Evolutionary conservation across 148 eudicot genomes (phyloP), one percentile per base, ranked within the genome.

Genomic region (Talinum fruticosum): DNA sequence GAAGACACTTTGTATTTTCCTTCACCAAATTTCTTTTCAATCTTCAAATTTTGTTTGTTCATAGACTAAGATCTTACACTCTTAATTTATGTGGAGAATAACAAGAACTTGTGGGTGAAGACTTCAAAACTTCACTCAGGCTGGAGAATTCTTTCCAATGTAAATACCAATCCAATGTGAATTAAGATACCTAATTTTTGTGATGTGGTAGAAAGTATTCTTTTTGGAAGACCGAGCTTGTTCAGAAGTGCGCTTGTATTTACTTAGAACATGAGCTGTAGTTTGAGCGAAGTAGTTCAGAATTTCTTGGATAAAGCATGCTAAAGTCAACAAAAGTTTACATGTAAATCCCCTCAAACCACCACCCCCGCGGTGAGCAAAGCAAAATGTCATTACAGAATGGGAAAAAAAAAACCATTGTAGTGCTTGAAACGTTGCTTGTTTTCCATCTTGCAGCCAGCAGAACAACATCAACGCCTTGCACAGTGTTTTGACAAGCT

Each of bases 401-500:
- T 0, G 29, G 2, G 2, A 26, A 62, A 28, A 2, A 62, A 62
- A 28, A 10, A 61, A 54, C 8, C 12, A 0, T 62, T 62, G n/a
- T 29, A 1, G 19, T 49, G 51, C 18, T 62, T n/a, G 29, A 45
- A 44, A 28, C 49, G 47, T 23, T 65, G 45, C 21, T 38, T 83
- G 62, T 76, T 75, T 77, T 51, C 72, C 14, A 10, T 74, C 47
- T 76, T 85, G 87, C 94, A 92, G 97, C 87, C 94, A 23, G 91
- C 23, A 19, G 97, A 92, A 79, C 92, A 92, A 59, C 94, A 89
- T 73, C 91, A 89, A 81, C 94, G 91, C 51, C 97, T 90, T 83
- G 84, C 88, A 26, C 64, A 79, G 23, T 90, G 94, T 80, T 90
- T 90, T 35, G 94, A 90, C 75, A 90, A 89, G 78, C 76, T 90